Percentiles rank a stretch among this genome's conserved stretches.
Conservation (phyloP, 78 protist genomes). For the Bodo saltans region DNA sequence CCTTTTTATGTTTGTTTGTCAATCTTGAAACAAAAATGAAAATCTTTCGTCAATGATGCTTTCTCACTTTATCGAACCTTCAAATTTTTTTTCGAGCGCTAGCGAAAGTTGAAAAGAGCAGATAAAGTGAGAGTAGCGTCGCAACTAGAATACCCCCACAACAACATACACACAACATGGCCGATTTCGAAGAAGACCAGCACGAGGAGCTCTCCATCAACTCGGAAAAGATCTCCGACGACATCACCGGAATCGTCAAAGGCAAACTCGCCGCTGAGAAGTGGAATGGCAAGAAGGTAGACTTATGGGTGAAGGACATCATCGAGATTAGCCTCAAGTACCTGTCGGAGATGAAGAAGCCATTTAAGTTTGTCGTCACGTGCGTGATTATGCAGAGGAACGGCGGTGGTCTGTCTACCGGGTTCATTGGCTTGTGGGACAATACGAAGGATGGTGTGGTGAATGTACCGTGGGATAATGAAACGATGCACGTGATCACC, state of each 20-base stretch:
- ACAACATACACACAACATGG: no score
- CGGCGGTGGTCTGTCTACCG: constrained; percentile 75
- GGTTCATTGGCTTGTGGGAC: constrained; percentile 72
- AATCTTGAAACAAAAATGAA: no score
- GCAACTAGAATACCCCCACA: no score
- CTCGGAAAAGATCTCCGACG: constrained; percentile 5
- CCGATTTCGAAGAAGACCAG: constrained; percentile 28
- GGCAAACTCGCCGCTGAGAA: neutral
- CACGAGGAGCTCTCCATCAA: constrained; percentile 25
- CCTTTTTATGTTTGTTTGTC: no score
- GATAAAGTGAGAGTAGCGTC: no score
- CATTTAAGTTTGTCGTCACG: constrained; percentile 71
- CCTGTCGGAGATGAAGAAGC: constrained; percentile 53
- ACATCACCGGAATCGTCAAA: neutral
- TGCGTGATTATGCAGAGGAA: constrained; percentile 67
- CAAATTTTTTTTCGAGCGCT: no score
- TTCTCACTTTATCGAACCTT: no score
- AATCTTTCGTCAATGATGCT: no score
- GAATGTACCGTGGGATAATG: constrained; percentile 56
- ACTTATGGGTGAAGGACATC: constrained; percentile 58
- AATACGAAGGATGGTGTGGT: constrained; percentile 42
- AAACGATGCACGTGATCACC: constrained; percentile 55
- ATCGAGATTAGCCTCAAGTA: constrained; percentile 58
- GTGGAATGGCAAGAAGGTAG: constrained; percentile 49
- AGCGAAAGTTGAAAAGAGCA: no score